Conservation (phyloP, 768 basidiomycete genomes). For the Agrocybe praecox region DNA sequence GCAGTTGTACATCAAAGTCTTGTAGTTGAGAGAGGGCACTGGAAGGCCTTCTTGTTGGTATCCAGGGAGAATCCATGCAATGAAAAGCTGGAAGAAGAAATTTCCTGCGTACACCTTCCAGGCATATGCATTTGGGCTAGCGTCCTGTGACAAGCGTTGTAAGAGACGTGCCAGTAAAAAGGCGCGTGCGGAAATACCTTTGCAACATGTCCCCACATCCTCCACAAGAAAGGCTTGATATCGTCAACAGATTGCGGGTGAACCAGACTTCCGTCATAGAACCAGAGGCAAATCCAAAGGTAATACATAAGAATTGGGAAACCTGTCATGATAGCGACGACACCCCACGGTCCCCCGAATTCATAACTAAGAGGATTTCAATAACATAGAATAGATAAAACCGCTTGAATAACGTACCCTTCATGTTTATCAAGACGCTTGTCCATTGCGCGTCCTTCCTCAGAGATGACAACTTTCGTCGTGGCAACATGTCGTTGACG, state of each 20-base stretch:
- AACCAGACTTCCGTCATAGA: conserved; percentile 86
- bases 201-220: conserved; percentile 86
- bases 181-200: conserved; percentile 48
- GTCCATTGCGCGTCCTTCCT: conserved; percentile 76
- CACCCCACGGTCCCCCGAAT: conserved; percentile 94
- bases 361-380: conserved; percentile 66
- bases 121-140: conserved; percentile 86
- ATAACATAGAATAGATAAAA: conserved; percentile 1
- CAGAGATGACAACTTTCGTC: conserved; percentile 48
- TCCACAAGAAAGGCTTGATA: conserved; percentile 72
- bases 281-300: conserved; percentile 96
- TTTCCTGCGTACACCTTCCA: conserved; percentile 91
- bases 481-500: conserved; percentile 23
- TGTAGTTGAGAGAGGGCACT: conserved; percentile 92
- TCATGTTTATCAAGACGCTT: conserved; percentile 72
- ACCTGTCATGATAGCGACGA: conserved; percentile 88
- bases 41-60: conserved; percentile 95
- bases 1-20: conserved; percentile 94
- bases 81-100: conserved; percentile 85
- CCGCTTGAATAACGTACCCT: conserved; percentile 37
- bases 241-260: conserved; percentile 70
- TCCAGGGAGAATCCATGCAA: conserved; percentile 91
- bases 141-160: conserved; percentile 61
- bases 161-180: neutral
- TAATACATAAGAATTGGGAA: conserved; percentile 99